A percentile compares a stretch with the other conserved stretches of the same genome.
These are phyloP conservation scores for Lichenothelia convexa DNA, from an alignment of 495 filamentous ascomycete genomes.

Conservation along the genomic window DNA sequence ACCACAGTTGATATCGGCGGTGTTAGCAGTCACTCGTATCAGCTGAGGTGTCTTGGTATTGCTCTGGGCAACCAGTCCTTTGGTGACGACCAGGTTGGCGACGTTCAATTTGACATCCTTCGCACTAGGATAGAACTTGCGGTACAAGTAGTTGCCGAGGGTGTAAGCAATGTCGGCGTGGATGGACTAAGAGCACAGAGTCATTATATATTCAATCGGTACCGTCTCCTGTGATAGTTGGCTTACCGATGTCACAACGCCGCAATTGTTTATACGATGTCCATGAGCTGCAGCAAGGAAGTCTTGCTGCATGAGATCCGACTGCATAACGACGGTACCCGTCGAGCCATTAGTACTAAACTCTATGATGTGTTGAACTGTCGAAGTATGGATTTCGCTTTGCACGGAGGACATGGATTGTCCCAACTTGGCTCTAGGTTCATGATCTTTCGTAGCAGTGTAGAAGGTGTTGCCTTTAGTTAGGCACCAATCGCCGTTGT, in stretches of 20 bases:
- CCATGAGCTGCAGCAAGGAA: conserved; percentile 1
- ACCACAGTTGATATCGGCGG: too few species aligned
- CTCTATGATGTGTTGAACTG: conserved; percentile 4
- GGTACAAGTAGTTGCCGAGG: conserved; percentile 1
- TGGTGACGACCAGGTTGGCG: conserved; percentile 45
- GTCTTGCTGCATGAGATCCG: conserved; percentile 1
- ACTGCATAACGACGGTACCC: conserved; percentile 3
- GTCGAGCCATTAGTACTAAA: neutral
- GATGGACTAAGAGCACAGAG: conserved; percentile 2
- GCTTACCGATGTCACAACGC: too few species aligned
- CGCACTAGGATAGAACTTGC: conserved; percentile 20
- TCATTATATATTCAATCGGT: too few species aligned
- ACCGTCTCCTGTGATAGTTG: too few species aligned
- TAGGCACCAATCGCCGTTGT: conserved; percentile 20
- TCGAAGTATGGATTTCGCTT: neutral
- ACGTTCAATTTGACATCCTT: conserved; percentile 39
- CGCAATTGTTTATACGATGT: conserved; percentile 1
- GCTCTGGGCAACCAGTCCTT: conserved; percentile 45
- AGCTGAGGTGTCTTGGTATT: conserved; percentile 27
- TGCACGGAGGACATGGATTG: too few species aligned
- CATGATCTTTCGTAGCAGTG: too few species aligned
- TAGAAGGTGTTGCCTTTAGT: conserved; percentile 22
- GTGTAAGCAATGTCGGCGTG: conserved; percentile 5
- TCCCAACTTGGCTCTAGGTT: too few species aligned
- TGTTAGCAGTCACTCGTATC: conserved; percentile 10